A percentile compares a stretch with the other conserved stretches of the same genome.
These are phyloP conservation scores for Jamesozyma hellenica DNA, from an alignment of 805 yeast genomes.

Conservation along the genomic window DNA sequence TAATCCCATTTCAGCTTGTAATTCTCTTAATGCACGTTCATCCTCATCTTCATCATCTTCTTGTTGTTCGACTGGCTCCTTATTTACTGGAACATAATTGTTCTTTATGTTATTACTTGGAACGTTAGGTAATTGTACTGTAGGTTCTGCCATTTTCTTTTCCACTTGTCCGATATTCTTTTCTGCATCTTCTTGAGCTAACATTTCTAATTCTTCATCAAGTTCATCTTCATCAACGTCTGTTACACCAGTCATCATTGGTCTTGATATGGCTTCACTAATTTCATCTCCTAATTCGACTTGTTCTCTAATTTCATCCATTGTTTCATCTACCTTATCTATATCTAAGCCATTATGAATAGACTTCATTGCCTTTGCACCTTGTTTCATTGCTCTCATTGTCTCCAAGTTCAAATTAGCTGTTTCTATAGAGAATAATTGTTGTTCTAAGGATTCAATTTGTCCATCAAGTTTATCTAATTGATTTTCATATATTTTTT, in stretches of 20 bases:
- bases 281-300: constrained; percentile 92
- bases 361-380: constrained; percentile 92
- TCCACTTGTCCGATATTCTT: constrained; percentile 1
- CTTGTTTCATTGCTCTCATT: constrained; percentile 97
- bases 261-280: constrained; percentile 90
- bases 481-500: constrained; percentile 71
- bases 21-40: constrained; percentile 67
- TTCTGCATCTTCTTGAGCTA: constrained; percentile 65
- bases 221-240: constrained; percentile 87
- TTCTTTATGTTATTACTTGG: constrained; percentile 29
- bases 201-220: constrained; percentile 83
- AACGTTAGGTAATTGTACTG: constrained; percentile 38
- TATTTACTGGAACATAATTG: too few species aligned
- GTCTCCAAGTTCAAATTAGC: constrained; percentile 96
- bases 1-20: constrained; percentile 83
- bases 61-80: too few species aligned
- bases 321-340: constrained; percentile 92
- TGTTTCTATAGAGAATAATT: constrained; percentile 79
- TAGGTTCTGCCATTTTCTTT: constrained; percentile 5
- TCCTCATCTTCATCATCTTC: constrained; percentile 65
- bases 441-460: constrained; percentile 81
- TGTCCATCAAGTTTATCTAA: constrained; percentile 75
- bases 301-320: constrained; percentile 97
- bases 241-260: constrained; percentile 49
- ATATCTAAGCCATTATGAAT: constrained; percentile 92